Evolutionary conservation across 352 stramenopile genomes (phyloP), one percentile per base, ranked within the genome.

Genomic region (Phytophthora meadii): DNA sequence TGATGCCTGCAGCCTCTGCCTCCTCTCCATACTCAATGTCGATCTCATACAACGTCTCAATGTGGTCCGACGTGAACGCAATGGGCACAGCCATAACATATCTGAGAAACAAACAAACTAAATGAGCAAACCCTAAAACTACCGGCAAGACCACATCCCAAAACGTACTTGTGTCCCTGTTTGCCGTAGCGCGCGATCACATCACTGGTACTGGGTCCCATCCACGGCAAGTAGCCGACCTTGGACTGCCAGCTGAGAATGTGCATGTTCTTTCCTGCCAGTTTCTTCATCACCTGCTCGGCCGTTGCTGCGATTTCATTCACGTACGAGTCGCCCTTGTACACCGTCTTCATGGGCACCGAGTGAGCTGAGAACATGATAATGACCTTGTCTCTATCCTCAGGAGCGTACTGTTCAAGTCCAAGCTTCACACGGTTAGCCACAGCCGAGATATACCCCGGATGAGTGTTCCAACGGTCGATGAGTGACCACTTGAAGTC

Each of bases 1-100:
- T 88, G 61, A 99, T 98, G 48, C 97, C 97, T 61, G 83, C 92
- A 52, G 98, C 92, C 46, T 98, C 59, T 10, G 98, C 98, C 41
- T 99, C 82, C 67, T 99, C 95, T 27, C 89, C 84, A 76, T 99
- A 99, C 79, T 99, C 98, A 65, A 99, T 98, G 83, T 99, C 98
- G 71, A 99, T 99, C 78, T 99, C 98, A 77, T 99, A 98, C 41
- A 99, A 87, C 34, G 98, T 99, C 76, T 99, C 97, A 57, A 99
- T 99, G 77, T 99, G 97, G 81, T 99, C 98, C 49, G 91, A 98
- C 24, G 98, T 98, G 79, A 99, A 99, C 46, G 89, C 97, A 65
- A 99, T 98, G 15, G 97, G 98, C 19, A 99, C 97, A n/a, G 98
- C 96, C 28, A 99, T 87, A 36, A 99, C 77, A 74, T 98, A 92